Conservation (phyloP, 2,329 filamentous ascomycete species). For the Pseudogymnoascus sp. region DNA sequence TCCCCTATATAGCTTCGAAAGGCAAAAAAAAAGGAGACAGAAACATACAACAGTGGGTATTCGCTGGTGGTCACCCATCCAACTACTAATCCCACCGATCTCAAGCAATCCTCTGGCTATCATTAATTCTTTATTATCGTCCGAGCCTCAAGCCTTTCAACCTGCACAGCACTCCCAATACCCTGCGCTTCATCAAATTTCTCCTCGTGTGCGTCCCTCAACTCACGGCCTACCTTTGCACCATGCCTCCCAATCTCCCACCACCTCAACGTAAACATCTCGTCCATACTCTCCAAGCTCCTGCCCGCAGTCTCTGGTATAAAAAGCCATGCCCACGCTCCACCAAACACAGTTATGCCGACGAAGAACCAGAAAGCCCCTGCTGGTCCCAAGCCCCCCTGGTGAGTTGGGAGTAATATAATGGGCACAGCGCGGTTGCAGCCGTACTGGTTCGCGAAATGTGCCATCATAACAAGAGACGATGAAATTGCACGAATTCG, state of each 20-base stretch:
- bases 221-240: conserved; percentile 42
- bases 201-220: conserved; percentile 37
- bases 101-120: not conserved
- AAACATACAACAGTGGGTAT: too few species aligned
- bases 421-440: conserved; percentile 67
- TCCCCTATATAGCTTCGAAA: too few species aligned
- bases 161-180: not conserved
- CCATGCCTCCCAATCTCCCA: conserved; percentile 59
- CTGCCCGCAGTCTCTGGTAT: conserved; percentile 65
- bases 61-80: too few species aligned
- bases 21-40: too few species aligned
- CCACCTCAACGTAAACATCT: conserved; percentile 66
- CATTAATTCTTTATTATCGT: not conserved
- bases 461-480: conserved; percentile 67
- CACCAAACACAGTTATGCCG: conserved; percentile 59
- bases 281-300: conserved; percentile 63
- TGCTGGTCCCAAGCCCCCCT: conserved; percentile 43
- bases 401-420: conserved; percentile 52
- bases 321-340: conserved; percentile 63
- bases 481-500: conserved; percentile 65
- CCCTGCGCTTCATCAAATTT: conserved; percentile 35
- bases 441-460: conserved; percentile 74
- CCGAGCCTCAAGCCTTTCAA: conserved; percentile 8
- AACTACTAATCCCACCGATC: too few species aligned
- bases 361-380: conserved; percentile 76